Evolutionary conservation across 768 basidiomycete genomes (phyloP).

Genomic region (Mycena albidolilacea): DNA sequence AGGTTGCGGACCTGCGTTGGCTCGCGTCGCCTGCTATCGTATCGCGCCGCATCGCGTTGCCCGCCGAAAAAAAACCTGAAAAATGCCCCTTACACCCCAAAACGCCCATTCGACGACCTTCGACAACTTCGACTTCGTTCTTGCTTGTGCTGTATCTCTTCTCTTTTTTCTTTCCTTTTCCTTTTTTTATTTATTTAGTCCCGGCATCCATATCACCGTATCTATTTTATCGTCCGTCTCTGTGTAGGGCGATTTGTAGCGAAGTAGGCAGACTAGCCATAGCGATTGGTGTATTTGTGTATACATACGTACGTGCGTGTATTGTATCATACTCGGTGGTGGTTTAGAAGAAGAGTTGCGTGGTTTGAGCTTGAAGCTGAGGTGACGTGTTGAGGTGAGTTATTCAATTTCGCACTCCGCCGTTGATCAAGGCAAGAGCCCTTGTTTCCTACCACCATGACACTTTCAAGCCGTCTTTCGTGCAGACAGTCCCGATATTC

Average conservation of each 20-base stretch:
- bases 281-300: background rate
- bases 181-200: background rate
- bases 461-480: too few species aligned
- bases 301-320: conserved; percentile 8
- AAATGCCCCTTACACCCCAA: background rate
- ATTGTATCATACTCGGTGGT: background rate
- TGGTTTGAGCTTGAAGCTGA: too few species aligned
- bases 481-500: too few species aligned
- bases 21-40: background rate
- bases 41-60: too few species aligned
- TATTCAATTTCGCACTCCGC: too few species aligned
- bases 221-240: background rate
- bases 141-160: background rate
- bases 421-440: too few species aligned
- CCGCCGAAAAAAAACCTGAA: background rate
- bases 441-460: too few species aligned
- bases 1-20: background rate
- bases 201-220: background rate
- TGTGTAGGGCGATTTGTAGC: conserved; percentile 2
- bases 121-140: background rate
- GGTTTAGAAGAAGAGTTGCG: background rate
- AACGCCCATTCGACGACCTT: background rate
- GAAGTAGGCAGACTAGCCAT: background rate
- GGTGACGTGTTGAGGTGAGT: too few species aligned
- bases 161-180: background rate